A percentile compares a stretch with the other conserved stretches of the same genome.
phyloP scores from a whole-genome alignment of 345 rosid species.

The Lenwebbia sp. region DNA sequence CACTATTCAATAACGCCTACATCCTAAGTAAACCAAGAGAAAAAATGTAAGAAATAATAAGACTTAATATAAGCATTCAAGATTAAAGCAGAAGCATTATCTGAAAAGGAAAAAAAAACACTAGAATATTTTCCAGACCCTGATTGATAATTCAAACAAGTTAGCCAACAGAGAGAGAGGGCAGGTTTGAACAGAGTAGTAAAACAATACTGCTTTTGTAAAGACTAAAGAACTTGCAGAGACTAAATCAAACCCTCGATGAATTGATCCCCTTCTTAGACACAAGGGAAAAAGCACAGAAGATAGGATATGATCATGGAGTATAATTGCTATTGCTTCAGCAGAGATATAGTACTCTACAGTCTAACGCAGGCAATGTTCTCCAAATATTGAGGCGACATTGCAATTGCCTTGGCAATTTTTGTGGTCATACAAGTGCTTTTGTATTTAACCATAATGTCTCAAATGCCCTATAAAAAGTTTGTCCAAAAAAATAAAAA shows the following conservation, averaged over 20 bases:
- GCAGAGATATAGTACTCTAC: neutral
- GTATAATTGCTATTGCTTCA: neutral
- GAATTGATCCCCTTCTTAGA: neutral
- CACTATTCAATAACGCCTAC: neutral
- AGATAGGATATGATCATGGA: neutral
- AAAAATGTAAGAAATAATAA: neutral
- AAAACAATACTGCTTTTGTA: neutral
- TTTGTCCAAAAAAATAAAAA: neutral
- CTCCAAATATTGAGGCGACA: neutral
- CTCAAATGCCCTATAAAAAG: neutral
- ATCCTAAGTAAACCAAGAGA: neutral
- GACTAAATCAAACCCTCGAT: neutral
- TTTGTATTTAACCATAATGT: neutral
- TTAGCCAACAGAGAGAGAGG: neutral
- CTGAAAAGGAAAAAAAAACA: neutral
- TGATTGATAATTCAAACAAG: neutral
- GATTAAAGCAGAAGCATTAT: neutral
- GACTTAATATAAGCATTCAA: neutral
- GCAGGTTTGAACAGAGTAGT: neutral
- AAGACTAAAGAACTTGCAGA: neutral
- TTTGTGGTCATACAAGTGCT: neutral
- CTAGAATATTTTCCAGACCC: neutral
- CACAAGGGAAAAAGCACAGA: neutral
- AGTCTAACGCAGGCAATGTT: neutral
- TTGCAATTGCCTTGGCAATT: neutral